phyloP scores from a whole-genome alignment of 768 basidiomycete genomes.

The Rhodotorula diobovata region DNA sequence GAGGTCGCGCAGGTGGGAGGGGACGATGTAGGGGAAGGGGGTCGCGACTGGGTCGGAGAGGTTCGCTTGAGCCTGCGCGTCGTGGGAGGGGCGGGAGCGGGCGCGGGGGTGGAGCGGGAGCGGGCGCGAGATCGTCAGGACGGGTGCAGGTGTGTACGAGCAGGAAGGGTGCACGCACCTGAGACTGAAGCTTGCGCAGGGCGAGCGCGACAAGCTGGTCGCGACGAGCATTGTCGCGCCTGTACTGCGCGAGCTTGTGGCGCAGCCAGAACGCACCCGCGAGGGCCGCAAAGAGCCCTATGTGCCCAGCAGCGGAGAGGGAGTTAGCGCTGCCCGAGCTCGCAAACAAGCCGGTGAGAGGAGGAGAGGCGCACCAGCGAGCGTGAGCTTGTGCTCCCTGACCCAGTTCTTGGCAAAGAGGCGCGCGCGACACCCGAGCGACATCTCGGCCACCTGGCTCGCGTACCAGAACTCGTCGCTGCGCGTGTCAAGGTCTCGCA shows the following conservation, averaged over 20 bases:
- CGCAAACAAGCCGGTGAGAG: neutral
- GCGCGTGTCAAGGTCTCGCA: neutral
- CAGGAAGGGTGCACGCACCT: conserved; percentile 19
- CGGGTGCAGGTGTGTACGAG: neutral
- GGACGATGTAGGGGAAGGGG: conserved; percentile 72
- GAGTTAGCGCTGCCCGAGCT: no score
- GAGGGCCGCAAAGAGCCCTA: neutral
- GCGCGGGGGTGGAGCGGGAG: neutral
- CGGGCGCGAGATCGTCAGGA: no score
- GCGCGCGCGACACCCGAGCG: conserved; percentile 47
- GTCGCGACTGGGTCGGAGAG: conserved; percentile 72
- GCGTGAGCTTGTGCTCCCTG: conserved; percentile 45
- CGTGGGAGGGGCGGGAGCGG: neutral
- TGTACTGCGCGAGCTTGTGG: conserved; percentile 10
- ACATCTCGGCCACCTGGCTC: conserved; percentile 47
- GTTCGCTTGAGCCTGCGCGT: conserved; percentile 67
- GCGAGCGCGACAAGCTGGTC: conserved; percentile 39
- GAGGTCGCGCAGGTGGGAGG: conserved; percentile 79
- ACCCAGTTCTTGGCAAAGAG: conserved; percentile 43
- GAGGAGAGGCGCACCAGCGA: conserved; percentile 42
- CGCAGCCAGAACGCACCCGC: neutral
- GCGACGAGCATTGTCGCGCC: conserved; percentile 32
- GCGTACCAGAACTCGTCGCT: conserved; percentile 48
- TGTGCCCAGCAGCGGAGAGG: neutral
- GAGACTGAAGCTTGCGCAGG: conserved; percentile 31